phyloP scores from a whole-genome alignment of 1,139 yeast species.

The Magnusiomyces fungicola region DNA sequence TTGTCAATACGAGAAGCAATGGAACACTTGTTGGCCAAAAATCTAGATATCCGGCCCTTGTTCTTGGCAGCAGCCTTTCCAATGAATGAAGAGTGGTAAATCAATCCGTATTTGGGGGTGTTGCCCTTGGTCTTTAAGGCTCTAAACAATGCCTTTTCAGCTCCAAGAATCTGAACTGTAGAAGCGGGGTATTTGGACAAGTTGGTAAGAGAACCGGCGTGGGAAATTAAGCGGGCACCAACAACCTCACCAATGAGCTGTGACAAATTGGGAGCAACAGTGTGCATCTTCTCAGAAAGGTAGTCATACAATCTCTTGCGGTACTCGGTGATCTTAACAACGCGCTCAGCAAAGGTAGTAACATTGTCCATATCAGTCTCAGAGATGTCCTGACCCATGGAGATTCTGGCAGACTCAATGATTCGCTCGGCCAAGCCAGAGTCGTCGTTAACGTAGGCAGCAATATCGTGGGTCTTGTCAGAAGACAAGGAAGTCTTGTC shows the following conservation, averaged over 20 bases:
- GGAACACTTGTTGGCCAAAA: conserved; percentile 96
- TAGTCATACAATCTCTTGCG: conserved; percentile 88
- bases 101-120: conserved; percentile 96
- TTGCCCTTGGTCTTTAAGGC: conserved; percentile 97
- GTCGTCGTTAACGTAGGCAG: conserved; percentile 85
- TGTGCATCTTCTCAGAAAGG: conserved; percentile 90
- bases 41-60: conserved; percentile 98
- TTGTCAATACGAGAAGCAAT: conserved; percentile 98
- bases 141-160: conserved; percentile 97
- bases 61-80: conserved; percentile 96
- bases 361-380: conserved; percentile 82
- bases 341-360: conserved; percentile 85
- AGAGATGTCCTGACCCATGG: conserved; percentile 98
- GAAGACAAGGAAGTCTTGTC: conserved; percentile 83
- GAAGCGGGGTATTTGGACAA: conserved; percentile 98
- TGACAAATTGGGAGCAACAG: conserved; percentile 96
- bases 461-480: conserved; percentile 81
- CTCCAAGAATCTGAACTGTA: conserved; percentile 97
- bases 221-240: conserved; percentile 97
- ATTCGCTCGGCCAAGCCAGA: conserved; percentile 90
- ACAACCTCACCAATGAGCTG: conserved; percentile 95
- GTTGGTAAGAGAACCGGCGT: conserved; percentile 90
- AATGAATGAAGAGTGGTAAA: conserved; percentile 93
- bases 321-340: conserved; percentile 89
- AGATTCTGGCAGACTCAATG: conserved; percentile 91